These are phyloP conservation scores for Torulaspora franciscae DNA, from an alignment of 805 yeast species.

Conservation along the genomic window DNA sequence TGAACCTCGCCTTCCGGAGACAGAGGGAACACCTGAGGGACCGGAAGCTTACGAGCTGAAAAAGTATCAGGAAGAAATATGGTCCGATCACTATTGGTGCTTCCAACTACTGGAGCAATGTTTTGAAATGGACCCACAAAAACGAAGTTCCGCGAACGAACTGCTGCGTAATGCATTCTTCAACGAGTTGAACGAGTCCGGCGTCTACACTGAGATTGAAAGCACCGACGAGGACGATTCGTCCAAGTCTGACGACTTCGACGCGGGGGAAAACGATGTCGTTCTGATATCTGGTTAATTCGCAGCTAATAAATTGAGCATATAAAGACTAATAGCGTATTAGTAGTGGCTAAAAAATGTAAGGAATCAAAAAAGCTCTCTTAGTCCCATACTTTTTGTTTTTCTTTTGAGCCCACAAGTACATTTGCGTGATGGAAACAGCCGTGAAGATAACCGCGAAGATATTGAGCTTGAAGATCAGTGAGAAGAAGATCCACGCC, in stretches of 20 bases:
- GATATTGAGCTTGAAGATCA: conserved; percentile 68
- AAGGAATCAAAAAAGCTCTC: conserved; percentile 79
- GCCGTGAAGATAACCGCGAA: conserved; percentile 64
- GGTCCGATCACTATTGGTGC: conserved; percentile 40
- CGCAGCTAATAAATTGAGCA: background rate
- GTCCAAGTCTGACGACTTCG: conserved; percentile 17
- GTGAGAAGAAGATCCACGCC: conserved; percentile 66
- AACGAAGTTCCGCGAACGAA: conserved; percentile 54
- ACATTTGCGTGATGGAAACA: conserved; percentile 80
- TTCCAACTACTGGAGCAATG: conserved; percentile 54
- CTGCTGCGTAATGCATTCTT: conserved; percentile 58
- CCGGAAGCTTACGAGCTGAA: conserved; percentile 24
- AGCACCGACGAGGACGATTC: conserved; percentile 30
- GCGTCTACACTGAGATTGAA: conserved; percentile 19
- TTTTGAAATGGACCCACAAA: conserved; percentile 52
- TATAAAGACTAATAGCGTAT: background rate
- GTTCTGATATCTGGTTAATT: conserved; percentile 21
- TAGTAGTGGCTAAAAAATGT: conserved; percentile 42
- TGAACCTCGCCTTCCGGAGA: conserved; percentile 24
- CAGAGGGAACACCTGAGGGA: conserved; percentile 13
- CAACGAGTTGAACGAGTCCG: conserved; percentile 36
- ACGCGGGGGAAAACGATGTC: conserved; percentile 25
- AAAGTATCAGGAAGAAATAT: conserved; percentile 33
- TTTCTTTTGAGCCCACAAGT: conserved; percentile 84
- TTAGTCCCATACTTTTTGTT: conserved; percentile 74